Evolutionary conservation across 176 grass and related monocot genomes (phyloP), one percentile per base, ranked within the genome.

Genomic region (Cenchrus purpureus): DNA sequence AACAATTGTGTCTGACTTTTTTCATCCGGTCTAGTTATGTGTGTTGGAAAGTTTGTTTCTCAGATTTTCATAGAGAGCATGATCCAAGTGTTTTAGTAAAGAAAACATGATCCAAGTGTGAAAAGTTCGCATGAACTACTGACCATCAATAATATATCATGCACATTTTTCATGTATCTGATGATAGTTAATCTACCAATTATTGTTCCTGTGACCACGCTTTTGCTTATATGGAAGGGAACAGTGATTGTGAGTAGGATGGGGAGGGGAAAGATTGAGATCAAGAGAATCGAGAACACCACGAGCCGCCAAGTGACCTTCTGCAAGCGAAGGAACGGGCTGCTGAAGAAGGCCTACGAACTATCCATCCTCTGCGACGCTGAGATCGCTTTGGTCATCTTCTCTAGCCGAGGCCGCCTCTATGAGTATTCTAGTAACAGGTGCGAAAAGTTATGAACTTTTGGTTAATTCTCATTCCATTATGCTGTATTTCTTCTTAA

Each of bases 281-380:
- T 87, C 72, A 87, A 87, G 86, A 82, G 86, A 29, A 87, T 87
- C 52, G 86, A 87, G 72, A 87, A 87, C 79, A 87, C 63, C 12
- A 87, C 86, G 7, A 87, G 86, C 72, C 86, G 79, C 5, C 86
- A 87, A 50, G 86, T 88, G 44, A 88, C 86, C 79, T 88, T 88
- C 79, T 88, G 86, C 50, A 88, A 88, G 86, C 86, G 86, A 0
- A 76, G 86, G 86, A 88, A 88, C 6, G 86, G 86, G 0, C 64
- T 88, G 65, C 86, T 88, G 71, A 87, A 87, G 86, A 87, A 87
- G 63, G 86, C 86, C 3, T 87, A 87, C 17, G 86, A 87, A 46
- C 86, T 88, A 19, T 82, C 86, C 53, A 82, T 87, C 64, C 86
- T 87, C 63, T 87, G 86, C 10, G 86, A 87, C 8, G 86, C 79